Conservation (phyloP, 2,329 filamentous ascomycete genomes). For the Dendrostoma leiphaemia region DNA sequence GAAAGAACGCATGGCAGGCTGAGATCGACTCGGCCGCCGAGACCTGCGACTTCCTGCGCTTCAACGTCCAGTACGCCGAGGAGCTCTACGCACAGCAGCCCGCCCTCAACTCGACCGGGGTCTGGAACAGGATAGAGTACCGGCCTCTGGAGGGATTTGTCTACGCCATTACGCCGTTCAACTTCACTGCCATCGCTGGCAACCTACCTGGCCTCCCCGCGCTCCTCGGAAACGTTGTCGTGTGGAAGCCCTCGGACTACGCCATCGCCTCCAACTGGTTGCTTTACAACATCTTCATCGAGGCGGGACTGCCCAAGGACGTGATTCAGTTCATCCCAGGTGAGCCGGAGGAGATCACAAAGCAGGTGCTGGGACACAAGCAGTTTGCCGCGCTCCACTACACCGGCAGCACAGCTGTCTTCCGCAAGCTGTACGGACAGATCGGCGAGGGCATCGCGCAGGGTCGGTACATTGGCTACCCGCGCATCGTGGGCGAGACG, state of each 20-base stretch:
- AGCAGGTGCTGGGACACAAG: slow-evolving; percentile 70
- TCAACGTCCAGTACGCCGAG: slow-evolving; percentile 92
- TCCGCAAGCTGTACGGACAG: slow-evolving; percentile 82
- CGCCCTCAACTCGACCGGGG: slow-evolving; percentile 73
- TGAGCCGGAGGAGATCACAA: slow-evolving; percentile 80
- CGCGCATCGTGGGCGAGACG: slow-evolving; percentile 49
- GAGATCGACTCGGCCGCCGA: slow-evolving; percentile 96
- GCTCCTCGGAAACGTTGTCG: slow-evolving; percentile 87
- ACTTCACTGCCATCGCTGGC: slow-evolving; percentile 92
- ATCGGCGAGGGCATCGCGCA: slow-evolving; percentile 80
- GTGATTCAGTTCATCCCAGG: slow-evolving; percentile 95
- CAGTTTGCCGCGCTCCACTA: slow-evolving; percentile 92
- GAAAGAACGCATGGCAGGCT: slow-evolving; percentile 99
- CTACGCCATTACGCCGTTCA: slow-evolving; percentile 92
- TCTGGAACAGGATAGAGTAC: slow-evolving; percentile 92
- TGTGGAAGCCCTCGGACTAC: slow-evolving; percentile 94
- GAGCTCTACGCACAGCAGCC: slow-evolving; percentile 89
- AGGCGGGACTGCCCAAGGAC: slow-evolving; percentile 83
- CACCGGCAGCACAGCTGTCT: slow-evolving; percentile 89
- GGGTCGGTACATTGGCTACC: slow-evolving; percentile 77
- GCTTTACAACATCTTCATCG: slow-evolving; percentile 83
- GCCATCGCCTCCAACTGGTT: slow-evolving; percentile 91
- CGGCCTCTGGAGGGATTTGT: slow-evolving; percentile 91
- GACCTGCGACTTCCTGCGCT: slow-evolving; percentile 87
- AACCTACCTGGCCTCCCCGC: slow-evolving; percentile 83